A percentile compares a stretch with the other conserved stretches of the same genome.
phyloP scores from a whole-genome alignment of 139 green algal species.

The Tetraselmis chui region DNA sequence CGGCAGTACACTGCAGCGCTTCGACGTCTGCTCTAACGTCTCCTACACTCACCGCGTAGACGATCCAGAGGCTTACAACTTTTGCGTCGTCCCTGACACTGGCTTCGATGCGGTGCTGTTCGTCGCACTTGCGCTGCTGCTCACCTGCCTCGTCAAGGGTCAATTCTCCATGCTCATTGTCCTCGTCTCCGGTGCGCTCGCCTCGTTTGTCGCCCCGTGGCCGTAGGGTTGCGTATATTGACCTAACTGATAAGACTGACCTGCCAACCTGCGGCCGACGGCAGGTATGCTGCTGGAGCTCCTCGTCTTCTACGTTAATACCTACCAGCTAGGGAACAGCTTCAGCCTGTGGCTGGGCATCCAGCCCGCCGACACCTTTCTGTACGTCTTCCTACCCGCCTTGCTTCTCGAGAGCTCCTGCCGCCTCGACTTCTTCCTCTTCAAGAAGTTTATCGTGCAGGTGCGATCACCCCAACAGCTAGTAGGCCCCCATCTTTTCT shows the following conservation, averaged over 20 bases:
- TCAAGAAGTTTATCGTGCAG: conserved; percentile 45
- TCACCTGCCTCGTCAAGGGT: conserved; percentile 20
- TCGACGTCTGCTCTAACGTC: conserved; percentile 9
- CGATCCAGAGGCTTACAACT: conserved; percentile 41
- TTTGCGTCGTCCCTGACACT: conserved; percentile 36
- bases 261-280: not conserved
- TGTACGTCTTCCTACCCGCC: conserved; percentile 82
- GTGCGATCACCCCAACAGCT: not conserved
- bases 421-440: conserved; percentile 85
- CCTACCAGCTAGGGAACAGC: conserved; percentile 60
- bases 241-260: not conserved
- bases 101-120: conserved; percentile 49
- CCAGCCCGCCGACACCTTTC: conserved; percentile 66
- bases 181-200: conserved; percentile 22
- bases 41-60: conserved; percentile 33
- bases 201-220: not conserved
- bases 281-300: conserved; percentile 46
- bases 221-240: not conserved
- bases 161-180: conserved; percentile 33
- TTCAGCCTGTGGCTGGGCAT: conserved; percentile 76
- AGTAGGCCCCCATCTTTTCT: no score
- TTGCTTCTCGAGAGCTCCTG: conserved; percentile 56
- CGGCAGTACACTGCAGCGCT: not conserved
- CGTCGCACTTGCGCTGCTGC: conserved; percentile 32
- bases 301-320: conserved; percentile 43